phyloP scores from a whole-genome alignment of 768 basidiomycete species.

The Fibroporia radiculosa region DNA sequence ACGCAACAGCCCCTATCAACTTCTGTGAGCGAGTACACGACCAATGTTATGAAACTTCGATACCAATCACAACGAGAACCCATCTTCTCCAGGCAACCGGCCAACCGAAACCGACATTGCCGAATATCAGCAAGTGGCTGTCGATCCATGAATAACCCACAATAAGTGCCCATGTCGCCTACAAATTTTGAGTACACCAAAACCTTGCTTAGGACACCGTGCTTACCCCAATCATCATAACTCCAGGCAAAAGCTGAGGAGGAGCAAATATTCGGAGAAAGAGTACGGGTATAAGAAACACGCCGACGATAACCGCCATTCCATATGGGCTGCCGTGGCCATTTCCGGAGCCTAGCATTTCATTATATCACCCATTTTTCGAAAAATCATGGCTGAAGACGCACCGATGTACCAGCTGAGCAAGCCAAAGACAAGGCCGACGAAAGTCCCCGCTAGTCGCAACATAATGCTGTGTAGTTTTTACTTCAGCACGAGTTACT shows the following conservation, averaged over 20 bases:
- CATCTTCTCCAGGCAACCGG: slow-evolving; percentile 44
- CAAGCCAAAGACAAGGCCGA: slow-evolving; percentile 41
- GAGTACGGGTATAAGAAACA: slow-evolving; percentile 38
- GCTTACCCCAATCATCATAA: slow-evolving; percentile 32
- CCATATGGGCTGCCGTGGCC: slow-evolving; percentile 51
- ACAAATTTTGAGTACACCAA: neutral
- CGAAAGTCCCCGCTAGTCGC: slow-evolving; percentile 38
- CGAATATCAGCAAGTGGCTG: slow-evolving; percentile 34
- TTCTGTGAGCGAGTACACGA: neutral
- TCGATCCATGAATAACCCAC: slow-evolving; percentile 56
- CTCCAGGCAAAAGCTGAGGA: slow-evolving; percentile 28
- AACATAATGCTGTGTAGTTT: slow-evolving; percentile 33
- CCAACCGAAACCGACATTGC: slow-evolving; percentile 46
- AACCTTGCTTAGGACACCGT: neutral
- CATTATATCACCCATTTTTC: neutral
- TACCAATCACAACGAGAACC: slow-evolving; percentile 42
- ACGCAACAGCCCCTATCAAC: slow-evolving; percentile 36
- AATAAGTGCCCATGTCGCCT: slow-evolving; percentile 38
- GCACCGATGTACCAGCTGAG: slow-evolving; percentile 42
- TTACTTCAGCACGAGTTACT: too few relatives aligned
- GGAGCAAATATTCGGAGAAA: slow-evolving; percentile 45
- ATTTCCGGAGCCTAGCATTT: slow-evolving; percentile 28
- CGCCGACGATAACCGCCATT: slow-evolving; percentile 38
- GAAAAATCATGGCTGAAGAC: neutral
- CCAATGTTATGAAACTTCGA: slow-evolving; percentile 5